A percentile compares a stretch with the other conserved stretches of the same genome.
Conservation (phyloP, 2,329 filamentous ascomycete species). For the Neopestalotiopsis sp. region DNA sequence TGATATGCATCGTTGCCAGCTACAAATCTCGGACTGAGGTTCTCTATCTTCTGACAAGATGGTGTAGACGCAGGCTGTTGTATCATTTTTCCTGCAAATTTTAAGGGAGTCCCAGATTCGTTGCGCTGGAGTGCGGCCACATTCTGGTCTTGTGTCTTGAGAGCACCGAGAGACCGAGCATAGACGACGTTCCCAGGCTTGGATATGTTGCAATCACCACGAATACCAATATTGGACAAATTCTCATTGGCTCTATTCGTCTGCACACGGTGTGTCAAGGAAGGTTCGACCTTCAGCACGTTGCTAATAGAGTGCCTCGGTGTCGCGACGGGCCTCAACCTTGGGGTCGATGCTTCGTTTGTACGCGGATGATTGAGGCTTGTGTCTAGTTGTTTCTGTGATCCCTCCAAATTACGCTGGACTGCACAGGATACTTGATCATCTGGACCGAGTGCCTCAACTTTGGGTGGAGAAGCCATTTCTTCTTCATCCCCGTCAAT, state of each 20-base stretch:
- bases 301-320: conserved; percentile 18
- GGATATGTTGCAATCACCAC: conserved; percentile 10
- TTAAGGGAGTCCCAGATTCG: conserved; percentile 24
- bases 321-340: conserved; percentile 21
- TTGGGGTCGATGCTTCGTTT: conserved; percentile 16
- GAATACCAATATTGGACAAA: not conserved
- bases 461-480: conserved; percentile 13
- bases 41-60: conserved; percentile 26
- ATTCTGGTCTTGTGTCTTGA: conserved; percentile 20
- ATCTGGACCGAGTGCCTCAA: not conserved
- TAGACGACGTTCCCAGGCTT: conserved; percentile 21
- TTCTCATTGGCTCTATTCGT: not conserved
- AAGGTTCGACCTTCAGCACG: conserved; percentile 23
- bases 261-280: conserved; percentile 14
- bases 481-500: conserved; percentile 44
- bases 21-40: conserved; percentile 26
- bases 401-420: conserved; percentile 7
- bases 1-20: conserved; percentile 24
- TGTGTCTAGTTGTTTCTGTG: conserved; percentile 11
- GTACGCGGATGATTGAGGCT: not conserved
- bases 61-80: conserved; percentile 21
- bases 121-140: conserved; percentile 17
- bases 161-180: conserved; percentile 24
- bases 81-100: conserved; percentile 15
- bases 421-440: not conserved